Evolutionary conservation across 2,329 filamentous ascomycete species (phyloP), one percentile per base, ranked within the genome.

Genomic region (Ascochyta clinopodiicola): DNA sequence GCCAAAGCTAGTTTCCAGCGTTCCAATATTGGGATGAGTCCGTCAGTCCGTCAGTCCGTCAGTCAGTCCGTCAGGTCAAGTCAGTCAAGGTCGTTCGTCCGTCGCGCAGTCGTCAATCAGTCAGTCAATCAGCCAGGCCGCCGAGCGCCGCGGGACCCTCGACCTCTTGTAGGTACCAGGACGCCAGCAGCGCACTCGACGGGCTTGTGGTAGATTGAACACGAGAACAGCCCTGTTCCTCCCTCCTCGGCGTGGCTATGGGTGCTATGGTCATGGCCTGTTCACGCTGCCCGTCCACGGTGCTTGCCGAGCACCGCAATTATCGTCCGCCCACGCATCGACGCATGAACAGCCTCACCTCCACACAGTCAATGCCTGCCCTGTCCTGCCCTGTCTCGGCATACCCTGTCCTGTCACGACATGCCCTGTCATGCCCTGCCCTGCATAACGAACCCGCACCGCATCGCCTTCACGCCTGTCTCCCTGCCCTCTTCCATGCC

Each of bases 221-320:
- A 37, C 46, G 12, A 56, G 24, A 15, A 43, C 17, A 45, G 52
- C 46, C 46, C 51, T 44, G 51, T 43, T 50, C 46, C 46, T 51
- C 24, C 39, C 24, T 50, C 45, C 46, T 46, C 52, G 46, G 46
- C 46, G 25, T 39, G 32, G 42, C 12, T 19, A 19, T 42, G 37
- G n/a, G 15, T 39, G 42, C 12, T 19, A 19, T 42, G 37, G n/a
- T 21, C 47, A 42, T 31, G 31, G 39, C 50, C 31, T 42, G 43
- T 46, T 36, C 29, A 43, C 36, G 21, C 43, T 39, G 29, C 22
- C 17, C 17, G 2, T 46, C 40, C 29, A 43, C 36, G 21, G 49
- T 39, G 29, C 22, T 21, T 46, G 49, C 49, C 42, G 49, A 37
- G 24, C n/a, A 35, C 19, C 25, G 35, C 6, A 4, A 31, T 12